Evolutionary conservation across 192 early-diverging fungal species (phyloP).

Genomic region (Dissophora globulifera): DNA sequence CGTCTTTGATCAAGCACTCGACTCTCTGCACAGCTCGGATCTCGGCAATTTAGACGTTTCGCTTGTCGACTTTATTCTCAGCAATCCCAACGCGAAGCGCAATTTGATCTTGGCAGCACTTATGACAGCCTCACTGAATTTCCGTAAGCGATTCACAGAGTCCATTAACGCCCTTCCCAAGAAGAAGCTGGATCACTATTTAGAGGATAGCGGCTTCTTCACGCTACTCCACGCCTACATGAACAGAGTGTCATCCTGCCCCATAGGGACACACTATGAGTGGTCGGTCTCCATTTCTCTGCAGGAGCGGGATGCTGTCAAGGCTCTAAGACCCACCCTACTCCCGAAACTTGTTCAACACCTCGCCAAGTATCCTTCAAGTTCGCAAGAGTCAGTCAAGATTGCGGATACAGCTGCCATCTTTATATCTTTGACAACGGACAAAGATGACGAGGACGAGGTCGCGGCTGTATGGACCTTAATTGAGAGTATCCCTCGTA

Average conservation of each 20-base stretch:
- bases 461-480: constrained; percentile 18
- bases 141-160: constrained; percentile 24
- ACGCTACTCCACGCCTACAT: constrained; percentile 36
- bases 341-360: constrained; percentile 18
- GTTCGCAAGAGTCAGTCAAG: constrained; percentile 6
- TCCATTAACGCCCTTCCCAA: background rate
- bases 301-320: constrained; percentile 31
- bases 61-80: constrained; percentile 39
- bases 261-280: background rate
- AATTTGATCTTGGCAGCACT: constrained; percentile 31
- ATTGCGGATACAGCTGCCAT: constrained; percentile 25
- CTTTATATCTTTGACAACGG: constrained; percentile 22
- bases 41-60: constrained; percentile 11
- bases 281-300: constrained; percentile 37
- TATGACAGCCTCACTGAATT: constrained; percentile 10
- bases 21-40: constrained; percentile 13
- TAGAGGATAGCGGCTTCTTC: constrained; percentile 20
- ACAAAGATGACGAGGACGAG: constrained; percentile 12
- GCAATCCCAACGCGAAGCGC: constrained; percentile 18
- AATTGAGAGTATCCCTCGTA: constrained; percentile 28
- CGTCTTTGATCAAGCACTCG: constrained; percentile 32
- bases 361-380: constrained; percentile 10
- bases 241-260: constrained; percentile 9
- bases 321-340: constrained; percentile 11
- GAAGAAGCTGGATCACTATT: background rate